Percentiles rank a stretch among this genome's conserved stretches.
Evolutionary conservation across 371 early-diverging fungal species (phyloP).

Genomic region (Phascolomyces articulosus): DNA sequence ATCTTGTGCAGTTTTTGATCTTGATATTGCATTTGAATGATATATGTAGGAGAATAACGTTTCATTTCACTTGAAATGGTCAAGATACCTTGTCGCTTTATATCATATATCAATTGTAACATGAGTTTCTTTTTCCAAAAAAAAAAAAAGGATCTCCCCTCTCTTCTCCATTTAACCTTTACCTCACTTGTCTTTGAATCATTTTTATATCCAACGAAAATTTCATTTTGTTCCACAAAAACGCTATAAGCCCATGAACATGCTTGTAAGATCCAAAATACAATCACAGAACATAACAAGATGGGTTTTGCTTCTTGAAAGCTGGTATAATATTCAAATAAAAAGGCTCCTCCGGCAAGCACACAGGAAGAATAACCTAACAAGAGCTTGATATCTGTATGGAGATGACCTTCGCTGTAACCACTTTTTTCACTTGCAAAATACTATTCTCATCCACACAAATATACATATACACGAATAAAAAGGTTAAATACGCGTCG

Average conservation of each 20-base stretch:
- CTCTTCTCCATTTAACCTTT: no score
- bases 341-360: slow-evolving; percentile 40
- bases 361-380: slow-evolving; percentile 44
- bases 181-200: slow-evolving; percentile 28
- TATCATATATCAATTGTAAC: no score
- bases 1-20: slow-evolving; percentile 23
- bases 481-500: no score
- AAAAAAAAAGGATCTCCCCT: no score
- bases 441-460: slow-evolving; percentile 16
- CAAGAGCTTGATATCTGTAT: slow-evolving; percentile 44
- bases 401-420: slow-evolving; percentile 33
- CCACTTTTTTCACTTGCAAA: slow-evolving; percentile 19
- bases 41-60: slow-evolving; percentile 31
- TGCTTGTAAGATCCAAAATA: slow-evolving; percentile 38
- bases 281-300: slow-evolving; percentile 30
- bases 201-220: slow-evolving; percentile 38
- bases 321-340: slow-evolving; percentile 41
- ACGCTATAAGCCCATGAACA: slow-evolving; percentile 24
- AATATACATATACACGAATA: neutral
- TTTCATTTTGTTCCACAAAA: slow-evolving; percentile 37
- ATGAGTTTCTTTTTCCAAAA: no score
- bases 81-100: slow-evolving; percentile 22
- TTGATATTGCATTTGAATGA: slow-evolving; percentile 20
- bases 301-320: slow-evolving; percentile 36
- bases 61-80: slow-evolving; percentile 26